Evolutionary conservation across 2,329 filamentous ascomycete species (phyloP).

Genomic region (Metarhizium album): DNA sequence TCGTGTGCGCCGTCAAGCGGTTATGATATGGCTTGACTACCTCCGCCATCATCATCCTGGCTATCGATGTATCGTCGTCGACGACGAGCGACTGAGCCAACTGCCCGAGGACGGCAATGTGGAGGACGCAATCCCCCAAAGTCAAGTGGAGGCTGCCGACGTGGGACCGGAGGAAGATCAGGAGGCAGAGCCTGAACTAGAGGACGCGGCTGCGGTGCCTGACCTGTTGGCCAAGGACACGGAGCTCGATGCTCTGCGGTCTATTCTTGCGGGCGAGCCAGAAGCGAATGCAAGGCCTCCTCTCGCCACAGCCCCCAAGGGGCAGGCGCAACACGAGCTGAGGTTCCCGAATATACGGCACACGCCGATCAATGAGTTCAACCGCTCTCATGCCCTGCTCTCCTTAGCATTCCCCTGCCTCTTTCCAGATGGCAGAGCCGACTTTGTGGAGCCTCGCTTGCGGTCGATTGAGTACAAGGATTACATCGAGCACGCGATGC

Average conservation of each 20-base stretch:
- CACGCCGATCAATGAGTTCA: not conserved
- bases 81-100: constrained; percentile 4
- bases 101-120: constrained; percentile 5
- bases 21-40: constrained; percentile 5
- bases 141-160: constrained; percentile 1
- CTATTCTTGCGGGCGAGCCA: constrained; percentile 3
- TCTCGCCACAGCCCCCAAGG: not conserved
- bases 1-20: not conserved
- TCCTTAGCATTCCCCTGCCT: constrained; percentile 7
- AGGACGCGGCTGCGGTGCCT: constrained; percentile 6
- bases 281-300: not conserved
- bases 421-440: constrained; percentile 4
- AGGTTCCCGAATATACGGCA: not conserved
- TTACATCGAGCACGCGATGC: constrained; percentile 3
- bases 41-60: constrained; percentile 5
- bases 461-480: constrained; percentile 1
- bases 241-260: constrained; percentile 5
- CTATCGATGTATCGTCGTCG: constrained; percentile 5
- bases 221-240: constrained; percentile 6
- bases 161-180: constrained; percentile 2
- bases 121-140: not conserved
- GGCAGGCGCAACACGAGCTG: not conserved
- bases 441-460: constrained; percentile 5
- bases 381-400: constrained; percentile 5
- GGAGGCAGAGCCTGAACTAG: constrained; percentile 3